Conservation (phyloP, 2,329 filamentous ascomycete genomes). For the Colletotrichum endophyticum region DNA sequence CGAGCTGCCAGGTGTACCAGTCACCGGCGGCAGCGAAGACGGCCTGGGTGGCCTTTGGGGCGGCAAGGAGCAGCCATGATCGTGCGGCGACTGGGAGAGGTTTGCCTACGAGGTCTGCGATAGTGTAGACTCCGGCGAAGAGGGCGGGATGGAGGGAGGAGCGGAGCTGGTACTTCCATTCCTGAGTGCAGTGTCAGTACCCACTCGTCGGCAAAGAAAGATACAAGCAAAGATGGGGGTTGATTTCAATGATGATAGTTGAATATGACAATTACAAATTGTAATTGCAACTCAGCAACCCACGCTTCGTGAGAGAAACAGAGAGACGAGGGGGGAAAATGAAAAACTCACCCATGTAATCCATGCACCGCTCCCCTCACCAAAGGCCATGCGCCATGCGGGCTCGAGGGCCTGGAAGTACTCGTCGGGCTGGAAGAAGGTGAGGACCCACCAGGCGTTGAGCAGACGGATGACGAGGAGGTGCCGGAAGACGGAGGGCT, state of each 20-base stretch:
- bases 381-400: slow-evolving; percentile 89
- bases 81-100: slow-evolving; percentile 58
- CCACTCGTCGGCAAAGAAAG: neutral
- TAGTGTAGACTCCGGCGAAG: slow-evolving; percentile 78
- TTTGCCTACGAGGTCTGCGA: slow-evolving; percentile 61
- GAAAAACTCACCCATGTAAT: slow-evolving; percentile 84
- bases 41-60: slow-evolving; percentile 79
- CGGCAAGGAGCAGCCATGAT: slow-evolving; percentile 71
- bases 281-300: neutral
- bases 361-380: slow-evolving; percentile 79
- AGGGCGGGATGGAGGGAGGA: slow-evolving; percentile 91
- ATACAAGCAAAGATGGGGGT: neutral
- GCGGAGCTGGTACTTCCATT: slow-evolving; percentile 88
- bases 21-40: slow-evolving; percentile 79
- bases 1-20: slow-evolving; percentile 87
- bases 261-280: neutral
- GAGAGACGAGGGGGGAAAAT: neutral
- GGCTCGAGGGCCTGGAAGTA: slow-evolving; percentile 96
- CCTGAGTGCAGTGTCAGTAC: slow-evolving; percentile 56
- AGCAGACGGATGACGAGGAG: slow-evolving; percentile 75
- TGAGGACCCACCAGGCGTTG: slow-evolving; percentile 79
- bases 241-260: neutral
- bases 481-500: slow-evolving; percentile 30
- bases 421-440: slow-evolving; percentile 98
- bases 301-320: neutral